Evolutionary conservation across 345 rosid species (phyloP).

Genomic region (Eucalyptus virginea): DNA sequence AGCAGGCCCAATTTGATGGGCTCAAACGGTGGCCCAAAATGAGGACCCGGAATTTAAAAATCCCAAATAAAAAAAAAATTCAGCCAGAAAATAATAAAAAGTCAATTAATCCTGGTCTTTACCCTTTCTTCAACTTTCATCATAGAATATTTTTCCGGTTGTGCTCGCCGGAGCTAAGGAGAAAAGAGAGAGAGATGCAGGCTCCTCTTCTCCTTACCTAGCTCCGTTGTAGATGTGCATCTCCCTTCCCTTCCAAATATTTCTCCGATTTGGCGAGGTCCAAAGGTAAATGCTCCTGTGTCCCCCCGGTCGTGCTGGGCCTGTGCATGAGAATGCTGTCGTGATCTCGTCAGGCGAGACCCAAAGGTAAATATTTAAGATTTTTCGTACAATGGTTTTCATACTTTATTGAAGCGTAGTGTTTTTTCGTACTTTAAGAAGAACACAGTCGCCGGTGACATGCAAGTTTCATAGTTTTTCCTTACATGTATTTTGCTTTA

Average conservation of each 20-base stretch:
- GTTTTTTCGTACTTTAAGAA: neutral
- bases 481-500: neutral
- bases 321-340: too few relatives aligned
- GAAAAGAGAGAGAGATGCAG: neutral
- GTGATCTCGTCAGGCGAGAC: too few relatives aligned
- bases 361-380: neutral
- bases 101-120: neutral
- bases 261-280: neutral
- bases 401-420: neutral
- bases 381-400: neutral
- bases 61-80: neutral
- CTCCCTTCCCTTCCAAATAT: neutral
- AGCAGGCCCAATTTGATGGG: neutral
- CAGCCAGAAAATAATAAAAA: neutral
- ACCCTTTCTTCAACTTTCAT: neutral
- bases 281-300: neutral
- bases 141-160: neutral
- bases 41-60: neutral
- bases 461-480: neutral
- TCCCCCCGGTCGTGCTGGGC: too few relatives aligned
- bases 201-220: neutral
- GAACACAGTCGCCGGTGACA: rapidly evolving
- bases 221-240: neutral
- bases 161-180: neutral
- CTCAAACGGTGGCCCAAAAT: neutral